Evolutionary conservation across 2,329 filamentous ascomycete species (phyloP).

Genomic region (Fusarium longipes): DNA sequence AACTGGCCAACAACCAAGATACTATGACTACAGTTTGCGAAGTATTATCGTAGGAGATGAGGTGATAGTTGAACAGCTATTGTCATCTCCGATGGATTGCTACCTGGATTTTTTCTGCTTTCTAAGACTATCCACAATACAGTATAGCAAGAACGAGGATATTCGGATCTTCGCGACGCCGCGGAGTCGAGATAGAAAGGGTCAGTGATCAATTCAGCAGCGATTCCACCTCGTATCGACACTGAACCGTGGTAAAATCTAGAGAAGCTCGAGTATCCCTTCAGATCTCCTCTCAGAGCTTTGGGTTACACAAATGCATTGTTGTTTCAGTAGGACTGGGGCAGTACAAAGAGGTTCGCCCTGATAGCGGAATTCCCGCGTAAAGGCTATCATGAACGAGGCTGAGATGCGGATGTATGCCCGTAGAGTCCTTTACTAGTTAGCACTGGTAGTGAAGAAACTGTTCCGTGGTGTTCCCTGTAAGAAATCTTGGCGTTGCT

Average conservation of each 20-base stretch:
- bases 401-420: slow-evolving; percentile 13
- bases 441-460: slow-evolving; percentile 15
- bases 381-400: slow-evolving; percentile 4
- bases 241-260: background rate
- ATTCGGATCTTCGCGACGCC: background rate
- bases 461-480: slow-evolving; percentile 7
- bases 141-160: background rate
- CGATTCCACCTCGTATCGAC: background rate
- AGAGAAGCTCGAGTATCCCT: background rate
- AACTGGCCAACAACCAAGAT: background rate
- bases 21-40: background rate
- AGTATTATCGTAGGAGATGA: background rate
- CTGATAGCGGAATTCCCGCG: slow-evolving; percentile 11
- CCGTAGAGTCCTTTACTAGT: slow-evolving; percentile 5
- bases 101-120: background rate
- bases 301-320: background rate
- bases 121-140: background rate
- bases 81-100: slow-evolving; percentile 21
- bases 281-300: background rate
- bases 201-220: background rate
- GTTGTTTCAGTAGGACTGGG: background rate
- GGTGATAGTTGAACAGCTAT: slow-evolving; percentile 11
- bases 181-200: background rate
- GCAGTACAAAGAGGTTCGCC: background rate
- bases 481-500: slow-evolving; percentile 18